Base-by-base conservation (phyloP, 768 basidiomycete genomes). In the Suillus lakei region DNA sequence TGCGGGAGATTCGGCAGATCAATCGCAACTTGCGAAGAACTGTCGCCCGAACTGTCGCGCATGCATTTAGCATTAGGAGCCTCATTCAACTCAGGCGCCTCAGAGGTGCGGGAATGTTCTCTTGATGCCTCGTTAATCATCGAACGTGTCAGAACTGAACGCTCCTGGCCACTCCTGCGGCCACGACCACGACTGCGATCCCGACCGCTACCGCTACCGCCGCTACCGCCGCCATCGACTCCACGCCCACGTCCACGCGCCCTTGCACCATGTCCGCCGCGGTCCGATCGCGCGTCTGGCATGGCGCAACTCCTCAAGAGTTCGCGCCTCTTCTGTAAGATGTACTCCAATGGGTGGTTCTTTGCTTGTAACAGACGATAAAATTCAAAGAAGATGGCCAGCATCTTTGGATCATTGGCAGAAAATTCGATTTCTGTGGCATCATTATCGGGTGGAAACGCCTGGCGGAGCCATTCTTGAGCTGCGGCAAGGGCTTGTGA, bases 301-400 rank as follows among this genome's bases (percentile, higher is more conserved):
- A 18, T 21, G 26, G 23, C 38, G 38, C 9, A 9, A 38, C 21
- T 32, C 5, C 5, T 10, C 36, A 38, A 5, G 10, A 59, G 12
- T 28, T 39, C 38, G 5, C 2, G 58, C 28, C 0, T 38, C 38
- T 26, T 39, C 26, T 3, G 18, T 12, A 1, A 0, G 41, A 59
- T 8, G 61, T 58, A 67, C n/a, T 39, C 5, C 4, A 1, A 1
- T 12, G 8, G 10, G 23, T 0, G 13, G 2, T 10, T n/a, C 21
- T 10, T 9, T 0, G 18, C 4, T 58, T n/a, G 21, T 36, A 21
- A 26, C 5, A 0, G 54, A 36, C 18, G 2, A 55, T 76, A 66
- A 44, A 68, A 77, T 39, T 67, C 18, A 64, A 76, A 56, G 63
- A 77, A 76, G 43, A 34, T 60, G 8, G 12, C 66, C 67, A 36